These are phyloP conservation scores for Gossypium davidsonii DNA, from an alignment of 441 rosid species.

Conservation along the genomic window DNA sequence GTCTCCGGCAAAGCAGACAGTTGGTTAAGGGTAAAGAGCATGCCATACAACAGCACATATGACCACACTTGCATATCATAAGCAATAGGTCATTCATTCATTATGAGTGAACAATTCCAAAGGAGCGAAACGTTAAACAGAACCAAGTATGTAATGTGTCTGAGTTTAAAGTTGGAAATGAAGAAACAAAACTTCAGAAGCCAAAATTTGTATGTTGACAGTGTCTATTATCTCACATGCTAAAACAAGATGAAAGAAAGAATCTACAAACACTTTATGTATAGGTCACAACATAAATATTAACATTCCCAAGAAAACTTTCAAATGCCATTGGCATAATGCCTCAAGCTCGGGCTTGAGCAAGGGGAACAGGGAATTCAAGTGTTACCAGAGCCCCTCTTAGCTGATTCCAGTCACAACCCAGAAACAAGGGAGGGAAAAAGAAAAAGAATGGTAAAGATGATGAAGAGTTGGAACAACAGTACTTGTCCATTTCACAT, in stretches of 20 bases:
- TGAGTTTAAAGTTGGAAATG: neutral
- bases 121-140: neutral
- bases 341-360: neutral
- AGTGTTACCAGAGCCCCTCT: neutral
- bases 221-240: neutral
- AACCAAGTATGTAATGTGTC: neutral
- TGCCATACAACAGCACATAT: constrained; percentile 84
- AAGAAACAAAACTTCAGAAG: constrained; percentile 7
- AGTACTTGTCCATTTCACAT: neutral
- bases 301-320: neutral
- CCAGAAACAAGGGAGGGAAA: neutral
- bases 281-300: neutral
- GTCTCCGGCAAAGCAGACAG: constrained; percentile 86
- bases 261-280: neutral
- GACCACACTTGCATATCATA: constrained; percentile 74
- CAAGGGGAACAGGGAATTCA: neutral
- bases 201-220: neutral
- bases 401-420: neutral
- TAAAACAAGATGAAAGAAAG: neutral
- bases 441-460: neutral
- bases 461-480: neutral
- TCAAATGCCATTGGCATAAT: neutral
- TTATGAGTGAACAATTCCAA: neutral
- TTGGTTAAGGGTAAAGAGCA: constrained; percentile 65
- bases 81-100: neutral